Percentiles rank a stretch among this genome's conserved stretches.
phyloP scores from a whole-genome alignment of 345 rosid species.

The Luvunga scandens region DNA sequence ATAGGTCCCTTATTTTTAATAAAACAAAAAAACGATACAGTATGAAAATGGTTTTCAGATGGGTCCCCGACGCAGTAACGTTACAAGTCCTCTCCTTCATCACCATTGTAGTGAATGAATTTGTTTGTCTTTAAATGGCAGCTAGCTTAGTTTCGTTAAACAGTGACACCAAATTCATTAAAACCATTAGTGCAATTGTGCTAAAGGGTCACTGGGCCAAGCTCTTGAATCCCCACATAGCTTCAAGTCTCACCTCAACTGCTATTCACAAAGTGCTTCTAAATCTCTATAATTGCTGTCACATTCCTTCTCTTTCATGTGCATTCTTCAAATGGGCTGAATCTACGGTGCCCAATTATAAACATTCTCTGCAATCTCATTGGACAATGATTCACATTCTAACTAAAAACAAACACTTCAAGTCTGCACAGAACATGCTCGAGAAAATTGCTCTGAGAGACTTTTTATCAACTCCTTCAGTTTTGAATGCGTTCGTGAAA shows the following conservation, averaged over 20 bases:
- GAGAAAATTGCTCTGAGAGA: conserved; percentile 67
- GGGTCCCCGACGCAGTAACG: no score
- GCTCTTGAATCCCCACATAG: conserved; percentile 36
- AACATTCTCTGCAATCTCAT: conserved; percentile 62
- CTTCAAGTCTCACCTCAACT: conserved; percentile 41
- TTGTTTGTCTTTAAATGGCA: conserved; percentile 15
- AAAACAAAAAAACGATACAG: no score
- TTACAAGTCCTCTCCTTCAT: no score
- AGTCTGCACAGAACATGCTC: conserved; percentile 73
- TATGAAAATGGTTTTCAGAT: no score
- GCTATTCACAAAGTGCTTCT: conserved; percentile 49
- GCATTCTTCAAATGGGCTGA: conserved; percentile 58
- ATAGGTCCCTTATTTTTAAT: no score
- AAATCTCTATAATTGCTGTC: conserved; percentile 34
- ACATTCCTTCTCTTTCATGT: conserved; percentile 50
- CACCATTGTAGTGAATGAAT: no score
- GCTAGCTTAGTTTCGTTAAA: conserved; percentile 12
- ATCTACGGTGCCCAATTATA: conserved; percentile 37
- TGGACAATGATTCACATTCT: conserved; percentile 82
- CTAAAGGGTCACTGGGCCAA: conserved; percentile 70
- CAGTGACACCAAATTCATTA: conserved; percentile 36
- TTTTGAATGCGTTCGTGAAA: conserved; percentile 55
- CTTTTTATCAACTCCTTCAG: conserved; percentile 68
- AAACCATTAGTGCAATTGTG: conserved; percentile 42
- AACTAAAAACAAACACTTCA: conserved; percentile 62